Evolutionary conservation across 169 alveolate genomes (phyloP).

Genomic region (Cryptosporidium andersoni): DNA sequence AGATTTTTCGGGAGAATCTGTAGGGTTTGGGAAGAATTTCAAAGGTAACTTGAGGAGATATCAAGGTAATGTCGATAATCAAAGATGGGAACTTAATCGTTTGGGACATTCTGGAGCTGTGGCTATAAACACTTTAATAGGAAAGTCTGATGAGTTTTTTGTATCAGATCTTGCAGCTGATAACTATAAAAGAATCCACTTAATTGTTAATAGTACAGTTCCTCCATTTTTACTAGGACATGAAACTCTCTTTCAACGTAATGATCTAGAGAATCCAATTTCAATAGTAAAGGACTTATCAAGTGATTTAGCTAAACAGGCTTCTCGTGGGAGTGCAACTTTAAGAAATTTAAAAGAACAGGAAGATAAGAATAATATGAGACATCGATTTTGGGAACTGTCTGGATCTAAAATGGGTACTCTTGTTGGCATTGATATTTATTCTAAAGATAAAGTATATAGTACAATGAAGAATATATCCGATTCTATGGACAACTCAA

Average conservation of each 20-base stretch:
- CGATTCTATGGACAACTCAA: neutral
- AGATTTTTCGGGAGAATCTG: neutral
- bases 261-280: conserved; percentile 81
- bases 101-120: conserved; percentile 89
- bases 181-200: conserved; percentile 88
- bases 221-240: conserved; percentile 90
- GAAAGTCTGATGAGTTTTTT: conserved; percentile 5
- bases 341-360: conserved; percentile 89
- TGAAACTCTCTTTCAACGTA: neutral
- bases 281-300: conserved; percentile 95
- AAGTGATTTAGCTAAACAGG: conserved; percentile 96
- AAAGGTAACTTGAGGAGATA: conserved; percentile 57
- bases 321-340: conserved; percentile 95
- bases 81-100: conserved; percentile 95
- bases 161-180: conserved; percentile 83
- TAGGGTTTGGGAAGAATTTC: neutral
- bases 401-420: conserved; percentile 90
- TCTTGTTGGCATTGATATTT: conserved; percentile 77
- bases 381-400: conserved; percentile 93
- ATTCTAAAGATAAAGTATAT: neutral
- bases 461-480: neutral
- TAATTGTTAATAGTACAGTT: conserved; percentile 91
- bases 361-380: conserved; percentile 88
- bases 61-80: conserved; percentile 91
- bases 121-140: conserved; percentile 45